These are phyloP conservation scores for Torulaspora maleeae DNA, from an alignment of 805 yeast genomes.

Conservation along the genomic window DNA sequence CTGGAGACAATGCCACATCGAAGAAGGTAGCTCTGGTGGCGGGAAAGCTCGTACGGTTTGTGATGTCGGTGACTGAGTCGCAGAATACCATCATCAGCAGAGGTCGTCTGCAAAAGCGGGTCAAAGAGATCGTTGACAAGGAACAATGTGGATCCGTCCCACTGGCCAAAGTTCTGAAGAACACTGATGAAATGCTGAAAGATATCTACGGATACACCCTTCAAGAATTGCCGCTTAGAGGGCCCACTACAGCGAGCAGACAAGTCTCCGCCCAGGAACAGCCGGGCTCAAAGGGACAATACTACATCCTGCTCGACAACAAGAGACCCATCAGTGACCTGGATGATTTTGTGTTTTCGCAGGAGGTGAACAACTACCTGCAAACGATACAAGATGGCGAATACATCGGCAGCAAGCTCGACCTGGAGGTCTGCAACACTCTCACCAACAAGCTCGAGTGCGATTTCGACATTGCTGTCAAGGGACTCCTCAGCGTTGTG, in stretches of 20 bases:
- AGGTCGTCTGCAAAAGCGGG: conserved; percentile 17
- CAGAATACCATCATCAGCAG: conserved; percentile 25
- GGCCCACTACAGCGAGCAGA: background rate
- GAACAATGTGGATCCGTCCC: conserved; percentile 18
- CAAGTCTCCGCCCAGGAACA: conserved; percentile 4
- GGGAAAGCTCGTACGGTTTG: conserved; percentile 22
- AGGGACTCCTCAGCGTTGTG: conserved; percentile 24
- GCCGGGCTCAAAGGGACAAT: conserved; percentile 17
- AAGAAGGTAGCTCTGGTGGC: conserved; percentile 17
- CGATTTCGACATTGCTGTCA: conserved; percentile 22
- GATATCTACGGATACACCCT: conserved; percentile 30
- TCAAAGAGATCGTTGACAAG: conserved; percentile 19
- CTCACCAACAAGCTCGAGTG: conserved; percentile 16
- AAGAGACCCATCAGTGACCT: conserved; percentile 11
- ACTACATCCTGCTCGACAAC: conserved; percentile 25
- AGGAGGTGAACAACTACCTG: conserved; percentile 14
- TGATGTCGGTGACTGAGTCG: conserved; percentile 24
- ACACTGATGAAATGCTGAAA: conserved; percentile 20
- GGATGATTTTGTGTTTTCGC: conserved; percentile 18
- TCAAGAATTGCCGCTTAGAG: conserved; percentile 19
- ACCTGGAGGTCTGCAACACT: conserved; percentile 9
- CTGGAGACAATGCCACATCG: conserved; percentile 1
- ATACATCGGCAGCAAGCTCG: conserved; percentile 22
- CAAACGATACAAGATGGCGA: conserved; percentile 18
- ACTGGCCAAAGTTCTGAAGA: conserved; percentile 15